Percentiles rank a stretch among this genome's conserved stretches.
phyloP scores from a whole-genome alignment of 129 eudicot genomes.

The Lonicera japonica region DNA sequence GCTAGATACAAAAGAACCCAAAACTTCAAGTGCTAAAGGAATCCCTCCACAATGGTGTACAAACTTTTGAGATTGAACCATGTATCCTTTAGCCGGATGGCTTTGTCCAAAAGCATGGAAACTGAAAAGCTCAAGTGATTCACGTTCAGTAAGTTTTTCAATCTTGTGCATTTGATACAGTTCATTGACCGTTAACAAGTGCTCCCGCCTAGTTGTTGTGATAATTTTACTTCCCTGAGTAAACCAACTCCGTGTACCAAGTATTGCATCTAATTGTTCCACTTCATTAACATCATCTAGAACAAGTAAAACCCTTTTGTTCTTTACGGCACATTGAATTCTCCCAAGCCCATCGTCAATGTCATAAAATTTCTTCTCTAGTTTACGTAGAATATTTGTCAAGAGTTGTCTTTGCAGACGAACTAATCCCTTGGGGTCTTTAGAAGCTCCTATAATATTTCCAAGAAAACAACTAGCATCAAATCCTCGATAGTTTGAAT shows the following conservation, averaged over 20 bases:
- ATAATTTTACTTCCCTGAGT: not conserved
- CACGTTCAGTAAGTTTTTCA: too few species aligned
- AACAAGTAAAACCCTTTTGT: slow-evolving; percentile 1
- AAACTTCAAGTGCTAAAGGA: slow-evolving; percentile 7
- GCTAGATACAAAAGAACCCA: slow-evolving; percentile 1
- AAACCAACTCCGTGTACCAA: not conserved
- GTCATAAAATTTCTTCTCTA: not conserved
- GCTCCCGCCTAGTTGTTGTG: not conserved
- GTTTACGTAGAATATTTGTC: too few species aligned
- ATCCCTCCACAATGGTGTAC: not conserved
- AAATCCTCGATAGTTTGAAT: too few species aligned
- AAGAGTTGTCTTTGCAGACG: not conserved
- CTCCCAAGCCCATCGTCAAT: not conserved
- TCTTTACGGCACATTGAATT: not conserved
- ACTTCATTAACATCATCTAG: not conserved
- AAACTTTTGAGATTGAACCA: too few species aligned
- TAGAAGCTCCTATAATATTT: not conserved
- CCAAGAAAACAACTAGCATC: not conserved
- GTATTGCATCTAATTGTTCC: not conserved
- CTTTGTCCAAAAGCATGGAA: too few species aligned
- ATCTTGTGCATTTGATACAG: too few species aligned
- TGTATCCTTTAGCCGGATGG: too few species aligned
- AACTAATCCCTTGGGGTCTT: not conserved
- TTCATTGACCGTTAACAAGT: not conserved
- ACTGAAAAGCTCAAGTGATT: too few species aligned